phyloP scores from a whole-genome alignment of 1,139 yeast genomes.

The Kurtzmaniella quercitrusa region DNA sequence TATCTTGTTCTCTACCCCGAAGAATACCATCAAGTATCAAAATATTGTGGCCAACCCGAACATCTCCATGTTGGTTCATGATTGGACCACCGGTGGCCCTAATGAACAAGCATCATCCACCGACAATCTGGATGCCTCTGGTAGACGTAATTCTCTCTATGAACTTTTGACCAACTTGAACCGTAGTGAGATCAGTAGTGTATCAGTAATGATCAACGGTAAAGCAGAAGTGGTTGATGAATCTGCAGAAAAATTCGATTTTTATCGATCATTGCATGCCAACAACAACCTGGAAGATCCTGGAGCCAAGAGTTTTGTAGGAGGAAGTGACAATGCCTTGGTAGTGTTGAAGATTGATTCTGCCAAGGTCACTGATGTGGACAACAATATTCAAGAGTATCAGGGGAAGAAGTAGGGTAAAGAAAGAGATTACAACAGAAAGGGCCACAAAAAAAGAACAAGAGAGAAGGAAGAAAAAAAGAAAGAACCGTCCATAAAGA shows the following conservation, averaged over 20 bases:
- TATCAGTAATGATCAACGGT: constrained; percentile 77
- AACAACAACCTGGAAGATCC: constrained; percentile 66
- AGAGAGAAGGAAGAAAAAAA: too few relatives aligned
- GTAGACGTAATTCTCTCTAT: constrained; percentile 44
- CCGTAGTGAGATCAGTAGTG: constrained; percentile 69
- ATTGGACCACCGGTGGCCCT: constrained; percentile 61
- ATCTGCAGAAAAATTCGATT: constrained; percentile 40
- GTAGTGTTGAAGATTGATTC: constrained; percentile 58
- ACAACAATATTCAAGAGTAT: constrained; percentile 58
- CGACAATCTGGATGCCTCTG: constrained; percentile 15
- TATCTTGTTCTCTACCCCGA: constrained; percentile 67
- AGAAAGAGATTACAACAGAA: too few relatives aligned
- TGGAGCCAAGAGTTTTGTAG: constrained; percentile 49
- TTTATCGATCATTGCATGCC: constrained; percentile 56
- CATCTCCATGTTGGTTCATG: constrained; percentile 80
- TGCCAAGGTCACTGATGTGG: constrained; percentile 79
- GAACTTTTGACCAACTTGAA: constrained; percentile 69
- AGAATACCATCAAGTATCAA: constrained; percentile 62
- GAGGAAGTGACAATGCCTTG: constrained; percentile 58
- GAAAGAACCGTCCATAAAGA: too few relatives aligned
- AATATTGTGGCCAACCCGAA: constrained; percentile 65
- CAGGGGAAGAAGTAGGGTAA: constrained; percentile 10
- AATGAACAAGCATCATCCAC: constrained; percentile 18
- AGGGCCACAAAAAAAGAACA: too few relatives aligned
- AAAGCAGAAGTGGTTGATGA: constrained; percentile 52